A percentile compares a stretch with the other conserved stretches of the same genome.
phyloP scores from a whole-genome alignment of 2,329 filamentous ascomycete species.

The Aspergillus aculeatinus region DNA sequence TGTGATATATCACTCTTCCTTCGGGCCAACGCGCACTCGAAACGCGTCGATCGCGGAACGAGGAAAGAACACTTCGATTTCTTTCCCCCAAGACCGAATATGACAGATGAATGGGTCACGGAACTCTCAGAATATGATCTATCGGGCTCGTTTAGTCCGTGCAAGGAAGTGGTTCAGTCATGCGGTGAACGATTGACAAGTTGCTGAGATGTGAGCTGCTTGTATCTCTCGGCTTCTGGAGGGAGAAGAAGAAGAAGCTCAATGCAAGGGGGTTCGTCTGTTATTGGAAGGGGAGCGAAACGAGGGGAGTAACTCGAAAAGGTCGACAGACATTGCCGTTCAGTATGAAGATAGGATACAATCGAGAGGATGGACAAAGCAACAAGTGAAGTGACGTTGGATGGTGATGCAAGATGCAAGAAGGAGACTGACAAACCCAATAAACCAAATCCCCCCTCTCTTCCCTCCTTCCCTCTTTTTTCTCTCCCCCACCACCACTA shows the following conservation, averaged over 20 bases:
- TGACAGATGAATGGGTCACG: slow-evolving; percentile 16
- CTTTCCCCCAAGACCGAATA: slow-evolving; percentile 7
- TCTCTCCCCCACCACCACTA: neutral
- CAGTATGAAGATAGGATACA: neutral
- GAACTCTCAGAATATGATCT: neutral
- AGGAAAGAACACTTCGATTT: slow-evolving; percentile 1
- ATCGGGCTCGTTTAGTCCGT: neutral
- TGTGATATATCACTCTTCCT: slow-evolving; percentile 10
- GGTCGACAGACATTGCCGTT: neutral
- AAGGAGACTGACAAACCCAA: neutral
- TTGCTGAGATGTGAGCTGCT: neutral
- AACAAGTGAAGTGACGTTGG: neutral
- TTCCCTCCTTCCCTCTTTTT: neutral
- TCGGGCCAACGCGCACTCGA: neutral
- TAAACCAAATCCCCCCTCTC: neutral
- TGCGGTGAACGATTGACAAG: slow-evolving; percentile 8
- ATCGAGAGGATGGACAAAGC: slow-evolving; percentile 2
- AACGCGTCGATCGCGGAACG: slow-evolving; percentile 10
- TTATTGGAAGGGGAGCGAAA: slow-evolving; percentile 17
- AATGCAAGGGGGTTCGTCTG: slow-evolving; percentile 17
- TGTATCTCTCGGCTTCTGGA: neutral
- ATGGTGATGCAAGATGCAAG: neutral
- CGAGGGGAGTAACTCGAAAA: slow-evolving; percentile 1
- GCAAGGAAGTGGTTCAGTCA: neutral
- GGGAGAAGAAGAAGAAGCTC: slow-evolving; percentile 1